Evolutionary conservation across 2,329 filamentous ascomycete genomes (phyloP).

Genomic region (Clarireedia monteithiana): DNA sequence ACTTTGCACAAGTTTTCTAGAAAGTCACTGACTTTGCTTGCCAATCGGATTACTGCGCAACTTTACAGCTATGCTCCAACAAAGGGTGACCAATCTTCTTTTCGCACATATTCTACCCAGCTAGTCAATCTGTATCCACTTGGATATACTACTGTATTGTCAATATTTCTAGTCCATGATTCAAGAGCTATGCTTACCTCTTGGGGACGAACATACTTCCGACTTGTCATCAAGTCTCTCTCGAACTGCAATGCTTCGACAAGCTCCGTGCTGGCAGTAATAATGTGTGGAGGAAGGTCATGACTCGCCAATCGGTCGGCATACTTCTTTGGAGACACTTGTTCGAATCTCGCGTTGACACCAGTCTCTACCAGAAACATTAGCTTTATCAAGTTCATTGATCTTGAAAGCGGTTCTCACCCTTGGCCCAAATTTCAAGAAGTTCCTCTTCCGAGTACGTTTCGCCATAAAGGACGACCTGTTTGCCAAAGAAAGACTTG

Average conservation of each 20-base stretch:
- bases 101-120: neutral
- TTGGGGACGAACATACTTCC: neutral
- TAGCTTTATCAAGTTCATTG: neutral
- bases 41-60: neutral
- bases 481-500: neutral
- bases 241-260: neutral
- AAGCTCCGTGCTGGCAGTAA: neutral
- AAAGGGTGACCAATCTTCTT: neutral
- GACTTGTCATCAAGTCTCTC: neutral
- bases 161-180: neutral
- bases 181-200: neutral
- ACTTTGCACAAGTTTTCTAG: no score
- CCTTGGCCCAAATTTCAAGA: neutral
- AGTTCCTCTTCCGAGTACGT: neutral
- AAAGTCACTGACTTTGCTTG: no score
- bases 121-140: neutral
- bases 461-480: neutral
- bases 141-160: neutral
- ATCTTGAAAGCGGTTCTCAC: neutral
- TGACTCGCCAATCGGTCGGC: neutral
- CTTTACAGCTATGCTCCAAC: neutral
- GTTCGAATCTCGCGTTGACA: neutral
- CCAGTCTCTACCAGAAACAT: neutral
- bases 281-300: neutral
- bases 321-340: neutral